Conservation (phyloP, 495 filamentous ascomycete species). For the Neurospora cerealis region DNA sequence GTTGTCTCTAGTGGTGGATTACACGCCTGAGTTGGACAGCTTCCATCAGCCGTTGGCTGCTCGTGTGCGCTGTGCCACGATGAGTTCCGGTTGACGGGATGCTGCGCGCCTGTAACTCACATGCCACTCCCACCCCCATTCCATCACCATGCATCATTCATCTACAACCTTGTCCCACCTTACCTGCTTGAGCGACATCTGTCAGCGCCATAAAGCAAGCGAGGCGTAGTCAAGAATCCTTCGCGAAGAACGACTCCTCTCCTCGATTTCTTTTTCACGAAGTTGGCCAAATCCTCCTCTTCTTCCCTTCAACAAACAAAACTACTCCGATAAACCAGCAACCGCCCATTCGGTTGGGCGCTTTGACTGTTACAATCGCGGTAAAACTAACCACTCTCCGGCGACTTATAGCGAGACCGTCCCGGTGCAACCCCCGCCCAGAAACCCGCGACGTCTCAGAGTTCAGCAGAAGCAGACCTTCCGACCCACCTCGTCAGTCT, state of each 20-base stretch:
- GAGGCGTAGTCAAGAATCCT: neutral
- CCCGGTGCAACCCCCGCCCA: constrained; percentile 23
- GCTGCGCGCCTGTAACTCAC: neutral
- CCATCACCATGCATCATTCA: neutral
- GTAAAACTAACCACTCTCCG: neutral
- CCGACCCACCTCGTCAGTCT: constrained; percentile 31
- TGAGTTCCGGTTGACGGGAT: neutral
- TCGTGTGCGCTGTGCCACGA: neutral
- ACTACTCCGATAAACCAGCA: neutral
- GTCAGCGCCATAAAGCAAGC: neutral
- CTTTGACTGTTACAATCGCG: neutral
- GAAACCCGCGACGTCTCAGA: constrained; percentile 22
- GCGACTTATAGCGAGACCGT: constrained; percentile 16
- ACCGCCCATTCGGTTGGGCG: neutral
- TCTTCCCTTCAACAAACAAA: neutral
- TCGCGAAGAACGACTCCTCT: neutral
- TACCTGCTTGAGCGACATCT: neutral
- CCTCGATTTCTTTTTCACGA: neutral
- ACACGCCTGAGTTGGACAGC: neutral
- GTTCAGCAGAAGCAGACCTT: constrained; percentile 20
- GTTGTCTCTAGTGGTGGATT: neutral
- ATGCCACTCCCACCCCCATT: neutral
- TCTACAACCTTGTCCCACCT: neutral
- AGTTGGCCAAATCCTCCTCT: neutral
- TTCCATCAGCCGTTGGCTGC: neutral